Conservation (phyloP, 805 yeast species). For the Cyberlindnera samutprakarnensis region DNA sequence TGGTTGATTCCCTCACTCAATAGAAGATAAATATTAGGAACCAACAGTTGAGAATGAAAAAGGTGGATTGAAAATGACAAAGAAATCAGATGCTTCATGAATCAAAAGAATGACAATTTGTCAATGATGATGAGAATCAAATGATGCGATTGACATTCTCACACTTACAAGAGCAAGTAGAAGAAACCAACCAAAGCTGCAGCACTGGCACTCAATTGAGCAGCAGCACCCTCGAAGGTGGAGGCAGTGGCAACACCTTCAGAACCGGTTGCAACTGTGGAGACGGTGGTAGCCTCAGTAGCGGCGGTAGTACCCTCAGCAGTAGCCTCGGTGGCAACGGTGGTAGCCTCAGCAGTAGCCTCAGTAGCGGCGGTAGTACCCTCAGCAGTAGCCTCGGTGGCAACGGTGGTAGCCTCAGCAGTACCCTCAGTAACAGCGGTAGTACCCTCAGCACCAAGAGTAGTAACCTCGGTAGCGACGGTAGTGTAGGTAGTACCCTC, state of each 20-base stretch:
- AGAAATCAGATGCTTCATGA: no score
- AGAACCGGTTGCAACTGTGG: no score
- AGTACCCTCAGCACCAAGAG: conserved; percentile 9
- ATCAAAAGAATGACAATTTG: no score
- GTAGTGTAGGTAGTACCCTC: conserved; percentile 2
- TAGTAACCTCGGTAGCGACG: conserved; percentile 2
- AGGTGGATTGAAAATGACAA: no score
- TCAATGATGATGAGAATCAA: background rate
- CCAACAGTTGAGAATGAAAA: no score
- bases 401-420: background rate
- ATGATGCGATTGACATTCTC: background rate
- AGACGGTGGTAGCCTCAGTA: conserved; percentile 3
- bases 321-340: conserved; percentile 8
- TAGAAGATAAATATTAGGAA: no score
- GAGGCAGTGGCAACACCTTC: no score
- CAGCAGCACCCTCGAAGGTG: conserved; percentile 17
- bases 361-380: conserved; percentile 5
- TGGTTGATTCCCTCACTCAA: no score
- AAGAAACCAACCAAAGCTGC: conserved; percentile 24
- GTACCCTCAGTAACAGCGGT: background rate
- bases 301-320: conserved; percentile 3
- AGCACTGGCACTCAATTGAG: conserved; percentile 19
- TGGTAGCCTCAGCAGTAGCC: conserved; percentile 7
- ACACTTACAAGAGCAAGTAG: conserved; percentile 22
- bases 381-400: background rate